Conservation (phyloP, 495 filamentous ascomycete genomes). For the Xylaria castorea region DNA sequence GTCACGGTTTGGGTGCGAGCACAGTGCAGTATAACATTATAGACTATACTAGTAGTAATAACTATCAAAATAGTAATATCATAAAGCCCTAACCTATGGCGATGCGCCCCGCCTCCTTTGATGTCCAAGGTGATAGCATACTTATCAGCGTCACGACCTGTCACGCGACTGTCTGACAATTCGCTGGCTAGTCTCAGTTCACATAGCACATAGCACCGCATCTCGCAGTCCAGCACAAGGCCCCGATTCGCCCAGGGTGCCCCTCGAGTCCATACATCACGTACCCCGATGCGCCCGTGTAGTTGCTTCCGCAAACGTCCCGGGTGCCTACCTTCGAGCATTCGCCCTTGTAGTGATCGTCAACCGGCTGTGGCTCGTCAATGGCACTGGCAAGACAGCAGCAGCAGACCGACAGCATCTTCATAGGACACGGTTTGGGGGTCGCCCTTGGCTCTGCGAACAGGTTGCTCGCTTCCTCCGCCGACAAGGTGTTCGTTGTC, state of each 20-base stretch:
- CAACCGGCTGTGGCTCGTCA: background rate
- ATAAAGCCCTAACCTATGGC: background rate
- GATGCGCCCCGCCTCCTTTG: slow-evolving; percentile 22
- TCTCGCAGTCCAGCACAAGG: background rate
- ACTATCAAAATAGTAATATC: slow-evolving; percentile 15
- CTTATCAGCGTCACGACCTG: background rate
- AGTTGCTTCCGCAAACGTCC: slow-evolving; percentile 21
- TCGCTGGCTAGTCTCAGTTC: background rate
- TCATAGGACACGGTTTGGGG: background rate
- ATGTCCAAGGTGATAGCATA: background rate
- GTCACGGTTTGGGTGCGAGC: background rate
- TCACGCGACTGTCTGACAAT: background rate
- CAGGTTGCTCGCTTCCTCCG: background rate
- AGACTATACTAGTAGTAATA: background rate
- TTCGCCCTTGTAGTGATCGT: slow-evolving; percentile 1
- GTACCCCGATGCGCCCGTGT: slow-evolving; percentile 4
- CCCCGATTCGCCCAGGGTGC: background rate
- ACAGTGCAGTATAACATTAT: background rate
- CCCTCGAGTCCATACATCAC: background rate
- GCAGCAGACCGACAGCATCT: background rate
- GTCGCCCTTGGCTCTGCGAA: background rate
- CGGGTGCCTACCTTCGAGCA: slow-evolving; percentile 25
- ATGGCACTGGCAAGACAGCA: background rate
- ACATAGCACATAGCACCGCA: slow-evolving; percentile 6
- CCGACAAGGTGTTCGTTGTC: background rate